A percentile compares a stretch with the other conserved stretches of the same genome.
Conservation (phyloP, 495 filamentous ascomycete species). For the Barbatosphaeria neglecta region DNA sequence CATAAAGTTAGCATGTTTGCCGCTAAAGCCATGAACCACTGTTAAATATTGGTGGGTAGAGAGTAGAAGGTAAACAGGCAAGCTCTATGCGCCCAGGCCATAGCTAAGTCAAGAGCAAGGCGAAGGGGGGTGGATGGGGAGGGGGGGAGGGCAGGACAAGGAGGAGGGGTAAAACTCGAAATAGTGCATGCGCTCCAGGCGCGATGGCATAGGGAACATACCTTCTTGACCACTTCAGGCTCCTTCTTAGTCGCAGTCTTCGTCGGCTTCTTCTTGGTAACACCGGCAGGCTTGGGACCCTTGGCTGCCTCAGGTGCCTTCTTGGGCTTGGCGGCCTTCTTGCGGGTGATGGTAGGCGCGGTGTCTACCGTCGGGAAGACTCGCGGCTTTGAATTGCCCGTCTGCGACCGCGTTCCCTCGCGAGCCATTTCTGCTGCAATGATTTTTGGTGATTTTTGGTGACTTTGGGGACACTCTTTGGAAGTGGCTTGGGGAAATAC, state of each 20-base stretch:
- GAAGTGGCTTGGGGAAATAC: neutral
- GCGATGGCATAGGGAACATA: no score
- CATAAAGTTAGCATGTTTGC: slow-evolving; percentile 20
- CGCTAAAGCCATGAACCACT: no score
- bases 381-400: slow-evolving; percentile 43
- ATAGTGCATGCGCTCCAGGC: no score
- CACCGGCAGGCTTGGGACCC: slow-evolving; percentile 38
- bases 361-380: slow-evolving; percentile 40
- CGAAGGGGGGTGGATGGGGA: no score
- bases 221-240: slow-evolving; percentile 33
- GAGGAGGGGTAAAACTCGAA: no score
- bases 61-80: no score
- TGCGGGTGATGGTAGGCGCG: slow-evolving; percentile 35
- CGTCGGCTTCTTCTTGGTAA: slow-evolving; percentile 39
- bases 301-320: slow-evolving; percentile 25
- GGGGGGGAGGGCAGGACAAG: no score
- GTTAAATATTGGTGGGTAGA: no score
- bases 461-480: no score
- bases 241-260: slow-evolving; percentile 36
- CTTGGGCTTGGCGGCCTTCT: slow-evolving; percentile 26
- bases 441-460: no score
- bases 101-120: no score
- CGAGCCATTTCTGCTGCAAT: slow-evolving; percentile 42
- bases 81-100: no score
- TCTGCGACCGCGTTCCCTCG: slow-evolving; percentile 43